A percentile compares a stretch with the other conserved stretches of the same genome.
Conservation (phyloP, 495 filamentous ascomycete species). For the Apodospora peruviana region DNA sequence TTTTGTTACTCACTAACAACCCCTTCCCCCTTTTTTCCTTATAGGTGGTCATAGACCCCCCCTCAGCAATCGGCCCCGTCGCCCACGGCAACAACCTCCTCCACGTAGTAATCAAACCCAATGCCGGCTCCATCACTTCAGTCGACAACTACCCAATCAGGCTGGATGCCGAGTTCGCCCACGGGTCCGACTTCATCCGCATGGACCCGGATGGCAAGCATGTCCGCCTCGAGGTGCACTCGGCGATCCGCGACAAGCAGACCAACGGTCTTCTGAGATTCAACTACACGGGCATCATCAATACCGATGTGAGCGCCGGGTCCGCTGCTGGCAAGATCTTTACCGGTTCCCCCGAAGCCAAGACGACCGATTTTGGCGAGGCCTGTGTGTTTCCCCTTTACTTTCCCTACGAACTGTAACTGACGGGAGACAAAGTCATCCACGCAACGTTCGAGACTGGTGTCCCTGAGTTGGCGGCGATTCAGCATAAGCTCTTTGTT, state of each 20-base stretch:
- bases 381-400: slow-evolving; percentile 40
- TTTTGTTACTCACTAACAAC: neutral
- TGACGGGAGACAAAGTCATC: slow-evolving; percentile 32
- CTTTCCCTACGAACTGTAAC: neutral
- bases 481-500: slow-evolving; percentile 51
- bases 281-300: slow-evolving; percentile 47
- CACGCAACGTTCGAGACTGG: slow-evolving; percentile 52
- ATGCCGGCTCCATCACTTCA: slow-evolving; percentile 22
- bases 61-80: slow-evolving; percentile 19
- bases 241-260: slow-evolving; percentile 34
- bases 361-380: slow-evolving; percentile 50
- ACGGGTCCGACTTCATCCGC: slow-evolving; percentile 51
- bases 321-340: slow-evolving; percentile 39
- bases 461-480: slow-evolving; percentile 40
- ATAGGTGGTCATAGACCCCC: slow-evolving; percentile 29
- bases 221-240: slow-evolving; percentile 48
- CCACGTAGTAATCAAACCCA: slow-evolving; percentile 25
- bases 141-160: slow-evolving; percentile 27
- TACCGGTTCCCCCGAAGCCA: slow-evolving; percentile 36
- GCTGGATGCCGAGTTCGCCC: slow-evolving; percentile 44
- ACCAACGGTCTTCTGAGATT: slow-evolving; percentile 37
- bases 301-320: too few species aligned
- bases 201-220: slow-evolving; percentile 41
- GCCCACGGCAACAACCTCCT: slow-evolving; percentile 19
- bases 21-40: neutral